A percentile compares a stretch with the other conserved stretches of the same genome.
Conservation (phyloP, 768 basidiomycete species). For the Xerocomellus dryophilus region DNA sequence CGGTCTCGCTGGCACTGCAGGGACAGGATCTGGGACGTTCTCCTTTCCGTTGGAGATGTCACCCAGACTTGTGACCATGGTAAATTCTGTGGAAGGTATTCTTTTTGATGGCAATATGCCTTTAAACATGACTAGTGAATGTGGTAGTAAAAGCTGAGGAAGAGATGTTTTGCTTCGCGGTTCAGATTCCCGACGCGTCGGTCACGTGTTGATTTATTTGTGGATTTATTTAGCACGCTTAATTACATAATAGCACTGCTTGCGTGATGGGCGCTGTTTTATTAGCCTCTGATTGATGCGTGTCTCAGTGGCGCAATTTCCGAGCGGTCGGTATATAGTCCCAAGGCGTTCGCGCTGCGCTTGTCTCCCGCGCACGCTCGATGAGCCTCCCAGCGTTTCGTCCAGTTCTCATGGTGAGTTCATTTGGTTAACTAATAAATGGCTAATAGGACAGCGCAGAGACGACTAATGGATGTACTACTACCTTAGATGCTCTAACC, state of each 20-base stretch:
- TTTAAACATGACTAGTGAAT: constrained; percentile 62
- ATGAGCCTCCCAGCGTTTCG: neutral
- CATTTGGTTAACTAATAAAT: neutral
- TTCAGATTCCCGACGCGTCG: constrained; percentile 31
- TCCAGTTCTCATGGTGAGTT: constrained; percentile 6
- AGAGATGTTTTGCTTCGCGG: constrained; percentile 20
- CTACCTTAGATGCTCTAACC: constrained; percentile 11
- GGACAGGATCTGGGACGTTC: constrained; percentile 51
- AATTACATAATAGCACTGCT: constrained; percentile 19
- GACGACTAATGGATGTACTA: constrained; percentile 14
- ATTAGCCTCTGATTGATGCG: constrained; percentile 6
- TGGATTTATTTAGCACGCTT: neutral
- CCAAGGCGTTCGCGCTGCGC: neutral
- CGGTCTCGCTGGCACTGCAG: constrained; percentile 32
- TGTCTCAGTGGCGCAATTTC: constrained; percentile 30
- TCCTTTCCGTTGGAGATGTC: constrained; percentile 62
- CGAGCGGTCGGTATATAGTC: constrained; percentile 32
- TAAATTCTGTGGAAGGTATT: constrained; percentile 64
- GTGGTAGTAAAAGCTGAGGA: constrained; percentile 4
- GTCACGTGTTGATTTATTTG: constrained; percentile 34
- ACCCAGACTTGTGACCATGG: constrained; percentile 57
- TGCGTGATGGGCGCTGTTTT: constrained; percentile 15
- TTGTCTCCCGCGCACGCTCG: neutral
- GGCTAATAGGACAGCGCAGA: constrained; percentile 12
- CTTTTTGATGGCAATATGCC: constrained; percentile 71